Base-by-base conservation (phyloP, 2,329 filamentous ascomycete genomes). In the Ploettnerulaceae sp. region DNA sequence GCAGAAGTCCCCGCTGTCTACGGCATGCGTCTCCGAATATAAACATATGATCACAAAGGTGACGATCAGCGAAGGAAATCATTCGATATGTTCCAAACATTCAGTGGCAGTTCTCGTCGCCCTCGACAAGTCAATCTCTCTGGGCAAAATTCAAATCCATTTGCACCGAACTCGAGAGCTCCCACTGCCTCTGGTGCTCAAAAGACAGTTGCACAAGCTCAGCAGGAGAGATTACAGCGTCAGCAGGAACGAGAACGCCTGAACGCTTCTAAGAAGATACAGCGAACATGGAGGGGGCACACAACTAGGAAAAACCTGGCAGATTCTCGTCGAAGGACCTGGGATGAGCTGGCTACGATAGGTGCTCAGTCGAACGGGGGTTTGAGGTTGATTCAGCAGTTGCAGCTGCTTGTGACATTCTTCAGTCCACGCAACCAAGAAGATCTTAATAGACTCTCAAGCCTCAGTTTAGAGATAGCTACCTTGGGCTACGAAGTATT, bases 61-160 rank as follows among this genome's bases (percentile, higher is more conserved):
- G 35, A 35, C 51, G 42, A 55, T 49, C 31, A 53, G 25, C 24
- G 34, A 24, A 31, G 25, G 25, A 29, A 29, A 52, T 40, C 42
- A 22, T 48, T 44, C 63, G 64, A 63, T 57, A 96, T 96, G 91
- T 94, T 93, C 70, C 83, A 86, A 52, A 89, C 86, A 44, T 98
- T 98, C 70, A 93, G 87, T 18, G 93, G 93, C 58, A 87, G 71
- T 68, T 87, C 89, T 59, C 83, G 88, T 61, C 86, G 87, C 57
- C 84, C 85, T 52, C 84, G 93, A 56, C 90, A 96, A 66, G 89
- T 97, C 64, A 96, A 97, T 68, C 82, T 98, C 52, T 93, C 89
- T 56, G 93, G 89, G 53, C 84, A 90, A 58, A 80, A 79, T 55
- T 73, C 74, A 40, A 95, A 95, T 61, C 88, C 89, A 3, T 95